Base-by-base conservation (phyloP, 371 early-diverging fungal species). In the Coemansia sp. region DNA sequence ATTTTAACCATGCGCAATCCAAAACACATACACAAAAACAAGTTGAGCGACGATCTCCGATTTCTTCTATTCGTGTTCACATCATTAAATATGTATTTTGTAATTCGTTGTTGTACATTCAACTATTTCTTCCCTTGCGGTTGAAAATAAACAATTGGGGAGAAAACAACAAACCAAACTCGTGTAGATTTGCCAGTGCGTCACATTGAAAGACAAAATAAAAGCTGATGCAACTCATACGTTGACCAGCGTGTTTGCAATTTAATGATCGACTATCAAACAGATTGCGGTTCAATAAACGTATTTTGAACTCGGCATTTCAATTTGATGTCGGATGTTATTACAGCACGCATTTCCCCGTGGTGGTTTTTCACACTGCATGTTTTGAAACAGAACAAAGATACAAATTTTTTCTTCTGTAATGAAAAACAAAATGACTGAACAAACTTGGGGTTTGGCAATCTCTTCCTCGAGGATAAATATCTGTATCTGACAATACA, bases 341-440 rank as follows among this genome's bases (percentile, higher is more conserved):
- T 56, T 56, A 5, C 56, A 56, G 6, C 17, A 17, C 32, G 56
- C 56, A 56, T 56, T 29, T 32, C 56, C 56, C 56, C 56, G 56
- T 24, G 56, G 28, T 13, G 15, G 29, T 32, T n/a, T 21, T 53
- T 15, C 21, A 29, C 32, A 12, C 26, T 54, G 23, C 28, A 54
- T 54, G 28, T 15, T 32, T 29, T n/a, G n/a, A 1, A 19, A 15
- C 15, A 11, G 53, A 13, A 23, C 8, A 15, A 56, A 9, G 9
- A 9, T 32, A 2, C 23, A 2, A 2, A 9, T 4, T 7, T 32
- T 32, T 32, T 32, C 9, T 9, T 32, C 28, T 28, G 28, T 28
- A 28, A 28, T 32, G 9, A 2, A 9, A 9, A 32, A 32, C 8
- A 29, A 29, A 29, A 29, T 29, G 41, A 13, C 41, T 15, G 41